A percentile compares a stretch with the other conserved stretches of the same genome.
Conservation (phyloP, 2,329 filamentous ascomycete genomes). For the Plectosphaerella plurivora region DNA sequence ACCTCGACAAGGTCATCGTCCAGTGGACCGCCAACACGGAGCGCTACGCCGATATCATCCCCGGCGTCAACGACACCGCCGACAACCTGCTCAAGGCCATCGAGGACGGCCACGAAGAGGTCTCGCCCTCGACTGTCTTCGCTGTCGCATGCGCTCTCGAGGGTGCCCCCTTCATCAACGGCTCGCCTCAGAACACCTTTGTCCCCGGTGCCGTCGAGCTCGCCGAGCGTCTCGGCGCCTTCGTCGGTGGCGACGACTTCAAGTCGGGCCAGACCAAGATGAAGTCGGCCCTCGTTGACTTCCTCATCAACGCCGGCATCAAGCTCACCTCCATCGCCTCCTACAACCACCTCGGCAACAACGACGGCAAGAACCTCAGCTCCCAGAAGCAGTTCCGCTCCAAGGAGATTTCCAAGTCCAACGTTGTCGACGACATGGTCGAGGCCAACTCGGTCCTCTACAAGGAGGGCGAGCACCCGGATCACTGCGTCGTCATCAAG, state of each 20-base stretch:
- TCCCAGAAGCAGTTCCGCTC: constrained; percentile 98
- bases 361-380: constrained; percentile 97
- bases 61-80: constrained; percentile 92
- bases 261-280: constrained; percentile 99
- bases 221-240: constrained; percentile 79
- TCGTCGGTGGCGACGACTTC: constrained; percentile 98
- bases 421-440: constrained; percentile 99
- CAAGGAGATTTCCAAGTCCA: constrained; percentile 99
- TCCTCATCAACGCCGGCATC: constrained; percentile 97
- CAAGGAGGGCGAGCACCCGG: constrained; percentile 86
- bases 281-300: constrained; percentile 98
- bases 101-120: constrained; percentile 78
- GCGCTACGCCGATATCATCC: constrained; percentile 83
- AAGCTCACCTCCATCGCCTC: constrained; percentile 97
- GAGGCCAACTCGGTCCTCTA: constrained; percentile 91
- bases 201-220: constrained; percentile 89
- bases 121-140: constrained; percentile 95
- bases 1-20: constrained; percentile 91
- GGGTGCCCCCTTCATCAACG: constrained; percentile 92
- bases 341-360: constrained; percentile 99
- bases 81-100: constrained; percentile 90
- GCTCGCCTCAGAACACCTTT: constrained; percentile 98
- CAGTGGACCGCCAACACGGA: constrained; percentile 99
- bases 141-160: constrained; percentile 93
- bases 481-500: constrained; percentile 99